Evolutionary conservation across 1,284 basidiomycete genomes (phyloP), one percentile per base, ranked within the genome.

Genomic region (Grifola frondosa): DNA sequence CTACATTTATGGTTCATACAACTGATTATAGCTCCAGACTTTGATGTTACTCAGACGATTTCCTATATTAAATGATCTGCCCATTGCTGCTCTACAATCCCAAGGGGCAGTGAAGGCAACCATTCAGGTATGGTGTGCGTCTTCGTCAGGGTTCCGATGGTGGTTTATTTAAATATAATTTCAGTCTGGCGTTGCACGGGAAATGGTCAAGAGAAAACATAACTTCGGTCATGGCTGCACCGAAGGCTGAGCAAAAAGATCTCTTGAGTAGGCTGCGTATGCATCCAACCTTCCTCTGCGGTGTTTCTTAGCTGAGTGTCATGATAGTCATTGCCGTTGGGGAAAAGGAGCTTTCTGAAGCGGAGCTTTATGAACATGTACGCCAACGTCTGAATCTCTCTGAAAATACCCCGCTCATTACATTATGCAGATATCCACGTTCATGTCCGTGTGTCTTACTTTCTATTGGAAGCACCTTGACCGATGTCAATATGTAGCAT

Each of bases 41-140:
- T 46, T 54, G 4, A 46, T 58, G 42, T 48, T 57, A 9, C 30
- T 63, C 15, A 57, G 60, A 22, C 53, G 57, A 5, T 62, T 61
- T 42, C 57, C 60, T 2, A 43, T 59, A 28, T 52, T 63, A 30
- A 53, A 54, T 28, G 34, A 55, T 12, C 44, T 61, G 1, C 60
- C 61, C 2, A 44, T 63, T 21, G 9, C 35, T 10, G 42, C 55
- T 1, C 44, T 62, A 25, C 54, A 57, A 21, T 49, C 54, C 6
- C 60, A 63, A 40, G 60, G 56, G 3, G 42, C 56, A 8, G 54
- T 57, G 7, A 58, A 58, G 32, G 40, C 32, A 0, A 56, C 52
- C 12, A 50, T 63, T 13, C 53, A 56, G 41, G 52, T 46, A 36
- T 17, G 12, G 40, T 22, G 12, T 17, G 25, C 22, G 12, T 30